Percentiles rank a stretch among this genome's conserved stretches.
phyloP scores from a whole-genome alignment of 257 asterid genomes.

The Rhazya stricta region DNA sequence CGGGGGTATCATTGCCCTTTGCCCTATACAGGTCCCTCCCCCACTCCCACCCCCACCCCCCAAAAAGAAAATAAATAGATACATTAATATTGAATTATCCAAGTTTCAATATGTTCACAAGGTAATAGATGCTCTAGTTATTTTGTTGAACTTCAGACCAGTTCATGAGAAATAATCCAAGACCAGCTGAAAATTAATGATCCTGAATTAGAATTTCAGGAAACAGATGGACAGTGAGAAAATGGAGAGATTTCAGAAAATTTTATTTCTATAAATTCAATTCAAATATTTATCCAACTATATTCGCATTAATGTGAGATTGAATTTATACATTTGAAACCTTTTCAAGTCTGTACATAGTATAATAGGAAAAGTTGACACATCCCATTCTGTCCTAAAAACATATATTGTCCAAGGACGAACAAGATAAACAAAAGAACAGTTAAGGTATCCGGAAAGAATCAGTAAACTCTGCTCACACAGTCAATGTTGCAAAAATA shows the following conservation, averaged over 20 bases:
- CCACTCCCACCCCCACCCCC: background rate
- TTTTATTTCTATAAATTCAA: background rate
- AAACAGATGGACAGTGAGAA: background rate
- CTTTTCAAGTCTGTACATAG: too few relatives aligned
- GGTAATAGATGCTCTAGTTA: background rate
- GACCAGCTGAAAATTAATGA: background rate
- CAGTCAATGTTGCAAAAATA: background rate
- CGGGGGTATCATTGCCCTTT: background rate
- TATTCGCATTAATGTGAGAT: background rate
- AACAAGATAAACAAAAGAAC: background rate
- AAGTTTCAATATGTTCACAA: background rate
- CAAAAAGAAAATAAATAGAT: background rate
- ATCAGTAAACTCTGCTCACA: background rate
- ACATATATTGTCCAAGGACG: background rate
- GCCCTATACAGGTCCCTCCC: too few relatives aligned
- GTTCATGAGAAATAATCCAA: background rate
- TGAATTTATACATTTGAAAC: too few relatives aligned
- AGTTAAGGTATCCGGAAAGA: background rate
- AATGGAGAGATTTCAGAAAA: background rate
- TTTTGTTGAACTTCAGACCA: background rate
- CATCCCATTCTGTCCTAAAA: background rate
- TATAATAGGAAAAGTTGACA: background rate
- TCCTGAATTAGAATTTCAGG: background rate
- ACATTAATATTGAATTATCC: background rate
- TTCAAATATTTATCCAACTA: background rate